Conservation (phyloP, 768 basidiomycete species). For the Boletus speciosus region DNA sequence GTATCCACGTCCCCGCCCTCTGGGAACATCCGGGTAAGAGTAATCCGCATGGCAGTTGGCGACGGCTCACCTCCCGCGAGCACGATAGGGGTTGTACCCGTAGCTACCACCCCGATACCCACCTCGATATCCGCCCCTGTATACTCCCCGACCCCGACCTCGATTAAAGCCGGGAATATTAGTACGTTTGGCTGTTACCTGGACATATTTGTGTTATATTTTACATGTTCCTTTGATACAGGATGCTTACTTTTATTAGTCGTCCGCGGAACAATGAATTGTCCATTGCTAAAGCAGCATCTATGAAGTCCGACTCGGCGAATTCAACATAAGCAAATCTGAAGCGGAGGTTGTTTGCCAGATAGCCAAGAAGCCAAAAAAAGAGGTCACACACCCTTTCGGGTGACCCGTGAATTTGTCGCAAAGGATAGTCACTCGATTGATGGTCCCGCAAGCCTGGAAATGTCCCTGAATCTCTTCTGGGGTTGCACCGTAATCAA, state of each 20-base stretch:
- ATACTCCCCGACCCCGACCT: constrained; percentile 73
- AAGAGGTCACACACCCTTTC: constrained; percentile 66
- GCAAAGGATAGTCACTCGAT: constrained; percentile 97
- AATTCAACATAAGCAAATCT: constrained; percentile 99
- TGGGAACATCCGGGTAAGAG: constrained; percentile 26
- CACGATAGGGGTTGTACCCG: constrained; percentile 53
- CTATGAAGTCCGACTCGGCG: constrained; percentile 86
- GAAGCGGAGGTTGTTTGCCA: constrained; percentile 11
- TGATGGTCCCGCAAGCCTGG: constrained; percentile 96
- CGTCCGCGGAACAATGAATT: constrained; percentile 95
- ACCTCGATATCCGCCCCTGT: constrained; percentile 58
- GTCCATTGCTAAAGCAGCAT: constrained; percentile 89
- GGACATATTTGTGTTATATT: neutral
- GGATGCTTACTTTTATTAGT: constrained; percentile 72
- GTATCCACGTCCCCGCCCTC: constrained; percentile 75
- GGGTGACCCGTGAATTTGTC: constrained; percentile 99
- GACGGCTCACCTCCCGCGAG: constrained; percentile 67
- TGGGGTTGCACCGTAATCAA: constrained; percentile 95
- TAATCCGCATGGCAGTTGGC: constrained; percentile 7
- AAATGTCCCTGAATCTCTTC: constrained; percentile 98
- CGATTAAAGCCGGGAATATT: constrained; percentile 92
- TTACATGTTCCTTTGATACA: neutral
- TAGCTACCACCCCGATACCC: constrained; percentile 54
- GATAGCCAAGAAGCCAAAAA: constrained; percentile 11
- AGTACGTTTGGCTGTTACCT: constrained; percentile 96